These are phyloP conservation scores for Nepenthes gracilis DNA, from an alignment of 148 eudicot species.

Conservation along the genomic window DNA sequence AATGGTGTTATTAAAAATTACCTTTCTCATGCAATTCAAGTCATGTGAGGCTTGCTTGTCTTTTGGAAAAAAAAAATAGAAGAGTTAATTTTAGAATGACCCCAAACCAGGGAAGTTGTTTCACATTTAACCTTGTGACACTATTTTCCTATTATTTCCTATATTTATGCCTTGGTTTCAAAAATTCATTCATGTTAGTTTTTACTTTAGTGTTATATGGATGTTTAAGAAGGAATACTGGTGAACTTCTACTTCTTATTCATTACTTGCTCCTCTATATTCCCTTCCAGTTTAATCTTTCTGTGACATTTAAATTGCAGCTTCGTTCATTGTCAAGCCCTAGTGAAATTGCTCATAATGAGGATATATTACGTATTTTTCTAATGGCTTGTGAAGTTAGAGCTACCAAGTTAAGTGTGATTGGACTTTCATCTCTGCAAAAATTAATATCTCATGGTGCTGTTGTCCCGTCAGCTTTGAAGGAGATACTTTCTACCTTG, in stretches of 20 bases:
- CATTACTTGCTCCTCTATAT: neutral
- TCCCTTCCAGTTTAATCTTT: neutral
- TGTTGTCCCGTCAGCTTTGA: slow-evolving; percentile 78
- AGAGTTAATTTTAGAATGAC: too few species aligned
- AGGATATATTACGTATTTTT: slow-evolving; percentile 89
- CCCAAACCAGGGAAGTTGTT: too few species aligned
- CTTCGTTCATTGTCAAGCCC: slow-evolving; percentile 86
- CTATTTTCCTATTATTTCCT: too few species aligned
- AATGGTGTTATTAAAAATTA: too few species aligned
- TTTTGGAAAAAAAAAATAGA: too few species aligned
- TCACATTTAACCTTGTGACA: too few species aligned
- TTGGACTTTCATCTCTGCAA: slow-evolving; percentile 94
- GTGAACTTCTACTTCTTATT: neutral
- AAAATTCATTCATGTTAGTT: neutral
- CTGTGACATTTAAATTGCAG: slow-evolving; percentile 29
- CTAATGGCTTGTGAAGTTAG: slow-evolving; percentile 95
- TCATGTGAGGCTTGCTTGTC: too few species aligned
- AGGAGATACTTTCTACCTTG: slow-evolving; percentile 74
- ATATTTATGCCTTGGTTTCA: too few species aligned
- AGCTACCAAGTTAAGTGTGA: slow-evolving; percentile 80
- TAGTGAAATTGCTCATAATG: slow-evolving; percentile 80
- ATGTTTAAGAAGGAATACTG: neutral
- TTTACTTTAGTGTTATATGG: neutral
- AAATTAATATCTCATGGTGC: slow-evolving; percentile 94
- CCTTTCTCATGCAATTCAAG: too few species aligned